Percentiles rank a stretch among this genome's conserved stretches.
phyloP scores from a whole-genome alignment of 805 yeast genomes.

The Wilhelminamyces savonicus region DNA sequence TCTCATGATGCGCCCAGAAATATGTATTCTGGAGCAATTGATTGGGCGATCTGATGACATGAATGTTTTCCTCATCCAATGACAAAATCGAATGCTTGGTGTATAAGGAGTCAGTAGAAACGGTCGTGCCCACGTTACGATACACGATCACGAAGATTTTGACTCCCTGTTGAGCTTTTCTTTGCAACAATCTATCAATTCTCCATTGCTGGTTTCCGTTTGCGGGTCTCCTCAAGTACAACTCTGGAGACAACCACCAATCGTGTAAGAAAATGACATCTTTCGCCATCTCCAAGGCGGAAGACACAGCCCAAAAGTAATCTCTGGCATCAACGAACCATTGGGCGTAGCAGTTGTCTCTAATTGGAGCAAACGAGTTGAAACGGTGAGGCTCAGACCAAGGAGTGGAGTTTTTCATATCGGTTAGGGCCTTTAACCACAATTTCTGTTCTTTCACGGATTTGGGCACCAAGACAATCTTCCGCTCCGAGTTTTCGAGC shows the following conservation, averaged over 20 bases:
- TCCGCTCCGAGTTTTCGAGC: conserved; percentile 72
- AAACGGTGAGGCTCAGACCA: conserved; percentile 80
- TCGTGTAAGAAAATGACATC: conserved; percentile 94
- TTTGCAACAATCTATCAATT: conserved; percentile 76
- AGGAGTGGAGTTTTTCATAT: conserved; percentile 58
- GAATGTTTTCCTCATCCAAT: conserved; percentile 73
- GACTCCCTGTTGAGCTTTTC: conserved; percentile 92
- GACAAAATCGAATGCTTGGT: conserved; percentile 89
- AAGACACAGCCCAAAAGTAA: conserved; percentile 91
- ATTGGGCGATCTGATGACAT: conserved; percentile 90
- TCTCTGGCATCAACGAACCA: conserved; percentile 98
- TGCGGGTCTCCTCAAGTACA: conserved; percentile 89
- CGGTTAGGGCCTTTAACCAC: conserved; percentile 71
- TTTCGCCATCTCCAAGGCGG: conserved; percentile 87
- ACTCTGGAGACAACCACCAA: conserved; percentile 97
- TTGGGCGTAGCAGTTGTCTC: conserved; percentile 82
- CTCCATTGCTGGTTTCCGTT: conserved; percentile 94
- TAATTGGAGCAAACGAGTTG: conserved; percentile 86
- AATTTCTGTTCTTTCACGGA: conserved; percentile 57
- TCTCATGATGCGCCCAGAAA: conserved; percentile 99
- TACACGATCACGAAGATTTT: conserved; percentile 88
- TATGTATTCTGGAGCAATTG: conserved; percentile 88
- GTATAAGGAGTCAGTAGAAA: conserved; percentile 89
- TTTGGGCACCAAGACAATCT: conserved; percentile 62
- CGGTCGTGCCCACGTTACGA: conserved; percentile 89